phyloP scores from a whole-genome alignment of 2,329 filamentous ascomycete genomes.

The Ceratocystiopsis minuta region DNA sequence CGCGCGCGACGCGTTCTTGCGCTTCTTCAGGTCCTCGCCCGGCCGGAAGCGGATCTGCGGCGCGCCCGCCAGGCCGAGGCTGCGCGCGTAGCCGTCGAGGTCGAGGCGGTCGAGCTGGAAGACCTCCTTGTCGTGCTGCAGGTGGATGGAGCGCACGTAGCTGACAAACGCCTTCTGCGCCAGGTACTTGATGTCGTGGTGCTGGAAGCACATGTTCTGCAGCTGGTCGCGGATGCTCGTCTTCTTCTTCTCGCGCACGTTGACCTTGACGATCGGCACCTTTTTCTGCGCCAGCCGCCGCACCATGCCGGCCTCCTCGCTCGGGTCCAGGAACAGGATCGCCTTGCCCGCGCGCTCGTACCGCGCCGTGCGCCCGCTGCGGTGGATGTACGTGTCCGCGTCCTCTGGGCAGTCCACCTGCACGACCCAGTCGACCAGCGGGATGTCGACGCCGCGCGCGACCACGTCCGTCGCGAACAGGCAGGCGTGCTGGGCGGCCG shows the following conservation, averaged over 20 bases:
- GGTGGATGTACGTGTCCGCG: slow-evolving; percentile 92
- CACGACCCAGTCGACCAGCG: slow-evolving; percentile 96
- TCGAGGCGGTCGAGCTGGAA: slow-evolving; percentile 74
- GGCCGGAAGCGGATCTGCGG: slow-evolving; percentile 89
- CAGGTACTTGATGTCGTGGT: slow-evolving; percentile 82
- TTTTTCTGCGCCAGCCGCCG: slow-evolving; percentile 73
- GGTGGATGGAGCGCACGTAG: slow-evolving; percentile 66
- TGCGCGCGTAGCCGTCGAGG: slow-evolving; percentile 69
- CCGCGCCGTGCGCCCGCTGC: slow-evolving; percentile 84
- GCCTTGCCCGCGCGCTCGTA: slow-evolving; percentile 78
- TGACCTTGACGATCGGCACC: slow-evolving; percentile 72
- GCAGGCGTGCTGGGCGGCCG: slow-evolving; percentile 63
- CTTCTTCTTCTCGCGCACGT: slow-evolving; percentile 78
- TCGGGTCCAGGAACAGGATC: slow-evolving; percentile 80
- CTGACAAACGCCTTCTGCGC: slow-evolving; percentile 92
- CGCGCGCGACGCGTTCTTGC: slow-evolving; percentile 70
- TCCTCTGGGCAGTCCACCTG: slow-evolving; percentile 96
- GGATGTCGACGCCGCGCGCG: slow-evolving; percentile 86
- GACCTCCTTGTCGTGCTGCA: slow-evolving; percentile 82
- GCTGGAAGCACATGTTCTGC: slow-evolving; percentile 91
- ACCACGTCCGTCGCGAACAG: slow-evolving; percentile 93
- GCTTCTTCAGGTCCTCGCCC: slow-evolving; percentile 67
- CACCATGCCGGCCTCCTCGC: slow-evolving; percentile 83
- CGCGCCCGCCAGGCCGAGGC: slow-evolving; percentile 74
- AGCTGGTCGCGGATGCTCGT: slow-evolving; percentile 67